Evolutionary conservation across 139 green algal species (phyloP), one percentile per base, ranked within the genome.

Genomic region (Chlorella ohadii): DNA sequence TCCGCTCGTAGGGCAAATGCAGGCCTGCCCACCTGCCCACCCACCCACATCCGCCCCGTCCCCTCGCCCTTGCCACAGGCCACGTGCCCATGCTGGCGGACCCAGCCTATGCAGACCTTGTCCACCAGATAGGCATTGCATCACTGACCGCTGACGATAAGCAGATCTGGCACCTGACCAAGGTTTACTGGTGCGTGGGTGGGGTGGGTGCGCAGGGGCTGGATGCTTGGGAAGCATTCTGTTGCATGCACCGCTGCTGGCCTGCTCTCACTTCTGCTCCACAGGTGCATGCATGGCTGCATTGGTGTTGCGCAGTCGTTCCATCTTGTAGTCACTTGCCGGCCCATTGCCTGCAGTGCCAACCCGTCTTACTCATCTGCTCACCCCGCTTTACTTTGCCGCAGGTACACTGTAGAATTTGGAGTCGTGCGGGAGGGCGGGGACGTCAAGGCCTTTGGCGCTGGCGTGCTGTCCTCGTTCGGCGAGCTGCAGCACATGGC

Each of bases 391-490:
- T 51, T 28, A 59, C n/a, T 39, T 19, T 9, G 23, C 6, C 28
- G 88, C 80, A 92, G 90, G 91, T 98, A 97, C 88, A 98, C 95
- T 12, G 93, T 98, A 28, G 96, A 99, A 88, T 99, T 99, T 94
- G 96, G 96, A 3, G 92, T 98, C 28, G 91, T 98, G n/a, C 64
- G 81, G 51, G 94, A 98, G 89, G 88, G 68, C 2, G 91, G 72
- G 59, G 41, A 82, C 27, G 59, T 94, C 36, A 96, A 94, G 72
- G 94, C 94, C 20, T 98, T 97, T 87, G 94, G 95, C 12, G 88
- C 88, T 39, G 95, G 96, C 39, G 88, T 99, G 19, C 91, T 99
- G 31, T 96, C 90, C 3, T 94, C 85, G 74, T 97, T 89, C 74
- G 96, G 94, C 13, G 96, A 99, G 94, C 89, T 99, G 85, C 63